Conservation (phyloP, 1,139 yeast species). For the Sugiyamaella xylanicola region DNA sequence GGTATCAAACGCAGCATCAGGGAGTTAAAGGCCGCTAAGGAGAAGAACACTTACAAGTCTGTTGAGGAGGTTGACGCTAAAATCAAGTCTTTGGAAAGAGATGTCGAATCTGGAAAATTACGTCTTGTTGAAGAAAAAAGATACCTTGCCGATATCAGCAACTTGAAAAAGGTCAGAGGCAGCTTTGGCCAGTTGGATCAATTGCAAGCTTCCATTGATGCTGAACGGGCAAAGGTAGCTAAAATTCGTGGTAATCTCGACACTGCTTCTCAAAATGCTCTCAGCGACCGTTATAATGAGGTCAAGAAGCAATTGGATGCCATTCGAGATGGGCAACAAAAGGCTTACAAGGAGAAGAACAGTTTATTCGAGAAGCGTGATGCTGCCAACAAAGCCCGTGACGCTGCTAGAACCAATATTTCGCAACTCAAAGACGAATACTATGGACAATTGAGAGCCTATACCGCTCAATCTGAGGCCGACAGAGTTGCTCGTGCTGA, state of each 20-base stretch:
- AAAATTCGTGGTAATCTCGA: conserved; percentile 72
- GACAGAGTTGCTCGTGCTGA: conserved; percentile 60
- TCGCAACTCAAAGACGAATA: conserved; percentile 52
- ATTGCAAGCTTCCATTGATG: conserved; percentile 77
- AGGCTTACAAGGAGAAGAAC: conserved; percentile 67
- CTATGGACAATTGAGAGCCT: conserved; percentile 39
- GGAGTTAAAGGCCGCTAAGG: conserved; percentile 71
- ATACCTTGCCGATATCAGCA: conserved; percentile 79
- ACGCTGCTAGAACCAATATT: conserved; percentile 61
- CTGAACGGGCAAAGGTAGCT: conserved; percentile 73
- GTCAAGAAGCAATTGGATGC: conserved; percentile 63
- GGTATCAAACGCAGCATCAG: conserved; percentile 72
- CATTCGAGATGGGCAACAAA: conserved; percentile 61
- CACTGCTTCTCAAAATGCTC: conserved; percentile 63
- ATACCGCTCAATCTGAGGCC: conserved; percentile 51
- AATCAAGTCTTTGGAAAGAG: conserved; percentile 68
- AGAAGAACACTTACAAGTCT: conserved; percentile 68
- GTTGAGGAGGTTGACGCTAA: conserved; percentile 78
- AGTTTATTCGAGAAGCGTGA: conserved; percentile 65
- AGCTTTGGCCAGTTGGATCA: conserved; percentile 75
- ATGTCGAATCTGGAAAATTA: conserved; percentile 77
- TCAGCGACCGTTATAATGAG: conserved; percentile 55
- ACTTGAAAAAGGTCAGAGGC: conserved; percentile 78
- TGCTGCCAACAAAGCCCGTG: conserved; percentile 68
- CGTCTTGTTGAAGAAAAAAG: conserved; percentile 92